Evolutionary conservation across 1,284 basidiomycete genomes (phyloP), one percentile per base, ranked within the genome.

Genomic region (Ganoderma resinaceum): DNA sequence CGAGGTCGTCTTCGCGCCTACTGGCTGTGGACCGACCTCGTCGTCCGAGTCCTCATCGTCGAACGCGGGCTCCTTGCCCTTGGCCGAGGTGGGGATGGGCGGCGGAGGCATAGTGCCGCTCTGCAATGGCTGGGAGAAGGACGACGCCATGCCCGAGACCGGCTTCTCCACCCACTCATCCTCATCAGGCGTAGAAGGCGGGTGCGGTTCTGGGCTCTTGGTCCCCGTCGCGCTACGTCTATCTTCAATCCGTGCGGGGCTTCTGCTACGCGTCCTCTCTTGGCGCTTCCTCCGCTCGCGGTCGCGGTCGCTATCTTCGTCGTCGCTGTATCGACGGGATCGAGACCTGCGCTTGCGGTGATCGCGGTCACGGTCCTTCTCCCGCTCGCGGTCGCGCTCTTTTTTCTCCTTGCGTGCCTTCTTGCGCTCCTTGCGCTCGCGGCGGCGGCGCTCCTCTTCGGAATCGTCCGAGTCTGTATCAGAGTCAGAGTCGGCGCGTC

Each of bases 151-250:
- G 62, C 68, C 71, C 43, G 67, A 77, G 20, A 82, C 76, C 0
- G 87, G 83, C 72, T 89, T 89, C 76, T 93, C 93, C 33, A 95
- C 90, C 87, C 93, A 95, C 52, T 89, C 87, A 31, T 86, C 90
- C 18, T 89, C 89, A 49, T 85, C 85, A 1, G 72, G 72, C 33
- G 73, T 76, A 2, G 75, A 70, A 52, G 72, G 78, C 61, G 77
- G 77, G 18, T 65, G 75, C 62, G 65, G 72, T 68, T 77, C 78
- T 23, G 76, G 78, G 68, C 73, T 78, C 67, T 73, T 76, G 23
- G 79, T 79, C 29, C 75, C 74, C 35, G 77, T 76, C 43, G 58
- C 61, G 70, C 76, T 76, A 35, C 75, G 73, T 31, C 66, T 63
- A 60, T 71, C 70, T 35, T 63, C 65, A 70, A 70, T 73, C 33